These are phyloP conservation scores for Nicotiana otophora DNA, from an alignment of 257 asterid species.

Conservation along the genomic window DNA sequence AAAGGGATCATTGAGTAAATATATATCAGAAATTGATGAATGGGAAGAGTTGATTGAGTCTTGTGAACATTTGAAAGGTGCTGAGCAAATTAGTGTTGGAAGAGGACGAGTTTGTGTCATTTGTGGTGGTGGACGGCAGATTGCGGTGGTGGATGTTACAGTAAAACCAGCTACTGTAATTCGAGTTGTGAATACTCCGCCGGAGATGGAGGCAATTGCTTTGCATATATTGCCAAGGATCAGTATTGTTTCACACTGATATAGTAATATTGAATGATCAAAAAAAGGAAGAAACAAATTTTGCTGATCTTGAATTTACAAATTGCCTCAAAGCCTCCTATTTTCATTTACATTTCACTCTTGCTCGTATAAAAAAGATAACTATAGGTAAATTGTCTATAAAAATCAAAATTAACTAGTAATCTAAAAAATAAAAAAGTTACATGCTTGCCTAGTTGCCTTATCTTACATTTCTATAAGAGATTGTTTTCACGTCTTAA, in stretches of 20 bases:
- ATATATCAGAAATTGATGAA: slow-evolving; percentile 35
- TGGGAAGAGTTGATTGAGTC: slow-evolving; percentile 52
- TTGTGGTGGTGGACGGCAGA: slow-evolving; percentile 28
- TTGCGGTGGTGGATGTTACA: slow-evolving; percentile 46
- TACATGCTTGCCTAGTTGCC: too few relatives aligned
- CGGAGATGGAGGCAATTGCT: slow-evolving; percentile 49
- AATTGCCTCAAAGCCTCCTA: not conserved
- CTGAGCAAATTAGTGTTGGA: slow-evolving; percentile 47
- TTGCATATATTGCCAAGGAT: slow-evolving; percentile 68
- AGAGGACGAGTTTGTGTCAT: slow-evolving; percentile 57
- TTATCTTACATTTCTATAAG: too few relatives aligned
- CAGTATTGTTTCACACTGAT: slow-evolving; percentile 15
- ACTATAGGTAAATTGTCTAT: too few relatives aligned
- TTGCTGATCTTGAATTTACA: not conserved
- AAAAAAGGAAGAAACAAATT: not conserved
- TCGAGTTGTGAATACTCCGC: slow-evolving; percentile 47
- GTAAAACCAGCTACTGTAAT: slow-evolving; percentile 27
- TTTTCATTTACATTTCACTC: too few relatives aligned
- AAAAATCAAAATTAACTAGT: too few relatives aligned
- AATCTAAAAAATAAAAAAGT: too few relatives aligned
- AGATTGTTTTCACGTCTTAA: too few relatives aligned
- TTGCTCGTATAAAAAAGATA: too few relatives aligned
- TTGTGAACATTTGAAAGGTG: slow-evolving; percentile 44
- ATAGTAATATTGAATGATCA: not conserved
- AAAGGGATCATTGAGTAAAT: slow-evolving; percentile 43